Conservation (phyloP, 371 early-diverging fungal genomes). For the Lichtheimia ramosa region DNA sequence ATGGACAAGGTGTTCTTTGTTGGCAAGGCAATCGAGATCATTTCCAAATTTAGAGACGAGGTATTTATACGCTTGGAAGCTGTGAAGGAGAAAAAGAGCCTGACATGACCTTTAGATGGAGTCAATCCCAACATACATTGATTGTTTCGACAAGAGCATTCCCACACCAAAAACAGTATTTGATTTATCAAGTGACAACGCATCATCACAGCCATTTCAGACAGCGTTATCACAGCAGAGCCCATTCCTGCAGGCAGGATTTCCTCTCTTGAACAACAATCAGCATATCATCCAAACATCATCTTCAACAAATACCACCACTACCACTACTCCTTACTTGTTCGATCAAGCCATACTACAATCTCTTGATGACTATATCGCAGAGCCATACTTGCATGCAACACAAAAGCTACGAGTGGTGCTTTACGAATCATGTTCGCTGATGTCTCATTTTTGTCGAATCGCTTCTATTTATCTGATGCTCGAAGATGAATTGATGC, state of each 20-base stretch:
- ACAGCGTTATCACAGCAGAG: not conserved
- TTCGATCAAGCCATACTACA: slow-evolving; percentile 8
- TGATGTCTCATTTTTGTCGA: slow-evolving; percentile 16
- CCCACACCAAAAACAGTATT: slow-evolving; percentile 1
- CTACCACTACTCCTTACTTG: not conserved
- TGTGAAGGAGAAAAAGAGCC: not conserved
- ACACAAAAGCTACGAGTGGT: slow-evolving; percentile 1
- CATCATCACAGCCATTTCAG: not conserved
- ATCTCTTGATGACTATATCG: slow-evolving; percentile 7
- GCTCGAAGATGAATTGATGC: slow-evolving; percentile 46
- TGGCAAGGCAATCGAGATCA: slow-evolving; percentile 4
- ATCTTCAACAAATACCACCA: not conserved
- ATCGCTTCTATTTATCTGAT: slow-evolving; percentile 39
- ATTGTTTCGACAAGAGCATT: not conserved
- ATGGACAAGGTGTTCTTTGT: slow-evolving; percentile 24
- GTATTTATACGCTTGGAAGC: not conserved
- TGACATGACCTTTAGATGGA: not conserved
- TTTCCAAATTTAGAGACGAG: slow-evolving; percentile 3
- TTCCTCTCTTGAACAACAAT: not conserved
- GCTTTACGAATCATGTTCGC: slow-evolving; percentile 9
- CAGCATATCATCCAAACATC: too few species aligned
- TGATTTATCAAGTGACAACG: not conserved
- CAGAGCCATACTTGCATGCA: slow-evolving; percentile 5
- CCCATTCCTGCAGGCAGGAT: slow-evolving; percentile 6
- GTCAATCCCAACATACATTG: not conserved